Evolutionary conservation across 495 filamentous ascomycete genomes (phyloP).

Genomic region (Penicillium angulare): DNA sequence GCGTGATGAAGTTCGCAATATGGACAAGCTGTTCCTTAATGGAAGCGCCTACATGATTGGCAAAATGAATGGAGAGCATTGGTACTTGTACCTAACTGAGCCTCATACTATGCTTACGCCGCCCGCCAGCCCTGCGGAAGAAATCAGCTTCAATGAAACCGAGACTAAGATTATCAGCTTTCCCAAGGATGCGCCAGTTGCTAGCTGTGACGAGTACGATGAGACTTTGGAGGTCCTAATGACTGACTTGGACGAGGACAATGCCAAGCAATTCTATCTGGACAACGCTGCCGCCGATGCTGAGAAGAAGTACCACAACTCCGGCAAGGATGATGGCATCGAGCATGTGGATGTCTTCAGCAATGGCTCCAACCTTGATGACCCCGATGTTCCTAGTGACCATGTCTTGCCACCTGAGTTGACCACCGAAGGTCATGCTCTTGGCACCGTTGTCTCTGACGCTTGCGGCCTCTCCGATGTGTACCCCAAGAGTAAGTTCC

Average conservation of each 20-base stretch:
- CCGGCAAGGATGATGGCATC: constrained; percentile 45
- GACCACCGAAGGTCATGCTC: constrained; percentile 89
- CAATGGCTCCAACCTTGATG: constrained; percentile 68
- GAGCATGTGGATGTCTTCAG: constrained; percentile 74
- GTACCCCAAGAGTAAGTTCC: constrained; percentile 82
- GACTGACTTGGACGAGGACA: constrained; percentile 92
- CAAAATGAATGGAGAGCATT: constrained; percentile 99
- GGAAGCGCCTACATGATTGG: constrained; percentile 99
- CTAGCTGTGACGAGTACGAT: constrained; percentile 56
- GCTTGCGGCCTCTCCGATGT: constrained; percentile 85
- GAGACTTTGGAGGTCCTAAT: constrained; percentile 98
- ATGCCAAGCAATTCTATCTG: constrained; percentile 95
- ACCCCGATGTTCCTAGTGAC: constrained; percentile 52
- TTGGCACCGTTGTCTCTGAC: constrained; percentile 92
- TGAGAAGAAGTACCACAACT: constrained; percentile 65
- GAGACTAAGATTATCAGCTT: constrained; percentile 65
- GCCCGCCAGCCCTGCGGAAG: constrained; percentile 68
- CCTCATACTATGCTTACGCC: constrained; percentile 80
- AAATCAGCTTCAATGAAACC: constrained; percentile 52
- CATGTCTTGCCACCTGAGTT: constrained; percentile 67
- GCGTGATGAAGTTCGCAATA: constrained; percentile 88
- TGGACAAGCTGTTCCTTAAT: constrained; percentile 85
- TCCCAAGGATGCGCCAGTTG: constrained; percentile 33
- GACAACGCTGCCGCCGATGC: constrained; percentile 89
- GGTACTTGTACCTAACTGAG: constrained; percentile 96